Percentiles rank a stretch among this genome's conserved stretches.
Evolutionary conservation across 2,329 filamentous ascomycete genomes (phyloP).

Genomic region (Monilinia vaccinii-corymbosi): DNA sequence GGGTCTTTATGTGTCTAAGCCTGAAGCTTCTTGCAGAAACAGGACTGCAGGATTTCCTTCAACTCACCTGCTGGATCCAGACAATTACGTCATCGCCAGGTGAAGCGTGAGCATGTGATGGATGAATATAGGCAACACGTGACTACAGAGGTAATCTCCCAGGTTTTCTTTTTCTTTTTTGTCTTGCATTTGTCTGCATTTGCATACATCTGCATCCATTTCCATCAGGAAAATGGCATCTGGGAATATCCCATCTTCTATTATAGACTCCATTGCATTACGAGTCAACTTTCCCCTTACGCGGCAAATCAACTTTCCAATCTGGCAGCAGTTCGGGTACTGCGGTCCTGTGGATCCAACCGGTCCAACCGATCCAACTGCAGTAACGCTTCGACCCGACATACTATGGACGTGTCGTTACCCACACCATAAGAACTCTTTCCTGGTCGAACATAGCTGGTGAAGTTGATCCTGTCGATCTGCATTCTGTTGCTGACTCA

Average conservation of each 20-base stretch:
- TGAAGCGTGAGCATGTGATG: not conserved
- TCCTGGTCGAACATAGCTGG: not conserved
- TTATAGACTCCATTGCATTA: not conserved
- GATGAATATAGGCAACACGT: not conserved
- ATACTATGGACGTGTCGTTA: too few relatives aligned
- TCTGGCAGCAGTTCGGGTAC: not conserved
- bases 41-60: not conserved
- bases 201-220: not conserved
- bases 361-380: not conserved
- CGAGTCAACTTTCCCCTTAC: too few relatives aligned
- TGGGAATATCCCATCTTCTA: not conserved
- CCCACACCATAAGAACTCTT: not conserved
- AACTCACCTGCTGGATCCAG: constrained; percentile 2
- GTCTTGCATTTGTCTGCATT: too few relatives aligned
- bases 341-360: not conserved
- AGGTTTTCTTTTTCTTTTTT: not conserved
- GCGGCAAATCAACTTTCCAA: not conserved
- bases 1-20: not conserved
- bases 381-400: not conserved
- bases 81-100: not conserved
- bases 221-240: not conserved
- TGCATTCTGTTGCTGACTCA: not conserved
- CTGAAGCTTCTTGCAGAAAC: too few relatives aligned
- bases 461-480: not conserved
- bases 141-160: not conserved